A percentile compares a stretch with the other conserved stretches of the same genome.
Conservation (phyloP, 768 basidiomycete genomes). For the Grammothele lineata region DNA sequence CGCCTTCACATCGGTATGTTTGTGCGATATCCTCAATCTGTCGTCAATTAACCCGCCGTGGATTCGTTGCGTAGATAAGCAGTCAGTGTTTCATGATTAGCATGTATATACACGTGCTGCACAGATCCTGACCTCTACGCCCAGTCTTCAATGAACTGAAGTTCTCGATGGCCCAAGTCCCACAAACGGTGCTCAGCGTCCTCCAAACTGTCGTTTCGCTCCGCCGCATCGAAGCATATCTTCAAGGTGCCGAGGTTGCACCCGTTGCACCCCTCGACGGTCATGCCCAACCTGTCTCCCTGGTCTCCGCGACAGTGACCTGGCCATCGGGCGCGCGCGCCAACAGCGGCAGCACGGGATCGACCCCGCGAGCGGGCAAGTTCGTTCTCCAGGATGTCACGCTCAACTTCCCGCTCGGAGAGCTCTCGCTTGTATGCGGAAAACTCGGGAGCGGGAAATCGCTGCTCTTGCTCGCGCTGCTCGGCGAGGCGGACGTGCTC, state of each 20-base stretch:
- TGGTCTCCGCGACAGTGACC: conserved; percentile 83
- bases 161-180: conserved; percentile 81
- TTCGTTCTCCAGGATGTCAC: conserved; percentile 77
- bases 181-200: conserved; percentile 87
- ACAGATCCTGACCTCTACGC: conserved; percentile 20
- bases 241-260: conserved; percentile 67
- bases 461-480: conserved; percentile 70
- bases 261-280: conserved; percentile 54
- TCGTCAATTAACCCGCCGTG: conserved; percentile 11
- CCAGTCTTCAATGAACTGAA: conserved; percentile 85
- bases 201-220: conserved; percentile 84
- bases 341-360: conserved; percentile 47
- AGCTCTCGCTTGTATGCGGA: conserved; percentile 82
- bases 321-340: conserved; percentile 76
- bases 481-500: conserved; percentile 85
- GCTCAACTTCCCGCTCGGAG: conserved; percentile 71
- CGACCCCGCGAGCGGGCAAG: conserved; percentile 77
- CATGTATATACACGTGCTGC: too few relatives aligned
- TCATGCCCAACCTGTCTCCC: conserved; percentile 56
- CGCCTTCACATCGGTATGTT: conserved; percentile 60
- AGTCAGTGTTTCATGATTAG: too few relatives aligned
- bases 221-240: conserved; percentile 90
- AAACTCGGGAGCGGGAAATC: conserved; percentile 90
- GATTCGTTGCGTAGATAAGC: too few relatives aligned
- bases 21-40: not conserved